Evolutionary conservation across 75 land plant species (phyloP).

Genomic region (Picea sitchensis): DNA sequence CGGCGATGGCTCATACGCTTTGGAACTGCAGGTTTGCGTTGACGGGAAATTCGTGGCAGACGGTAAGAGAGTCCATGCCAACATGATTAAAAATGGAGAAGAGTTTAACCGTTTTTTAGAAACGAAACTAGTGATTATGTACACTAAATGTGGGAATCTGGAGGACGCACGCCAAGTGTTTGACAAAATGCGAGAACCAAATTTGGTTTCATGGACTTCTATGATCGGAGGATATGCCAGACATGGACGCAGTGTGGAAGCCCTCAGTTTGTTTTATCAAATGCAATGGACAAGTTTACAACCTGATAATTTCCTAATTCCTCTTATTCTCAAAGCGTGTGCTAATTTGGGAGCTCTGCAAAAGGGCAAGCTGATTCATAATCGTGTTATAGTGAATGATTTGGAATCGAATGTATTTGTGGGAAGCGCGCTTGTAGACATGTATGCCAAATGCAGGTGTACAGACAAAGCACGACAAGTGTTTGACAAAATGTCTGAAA

Average conservation of each 20-base stretch:
- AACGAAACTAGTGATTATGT: slow-evolving; percentile 57
- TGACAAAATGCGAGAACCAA: slow-evolving; percentile 8
- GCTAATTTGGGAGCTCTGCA: neutral
- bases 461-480: slow-evolving; percentile 6
- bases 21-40: neutral
- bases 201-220: slow-evolving; percentile 32
- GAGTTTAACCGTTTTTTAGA: slow-evolving; percentile 1
- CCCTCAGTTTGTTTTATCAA: neutral
- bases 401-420: slow-evolving; percentile 31
- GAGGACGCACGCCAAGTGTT: slow-evolving; percentile 46
- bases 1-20: no score
- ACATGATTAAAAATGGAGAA: neutral
- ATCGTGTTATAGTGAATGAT: slow-evolving; percentile 9
- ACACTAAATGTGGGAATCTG: slow-evolving; percentile 46
- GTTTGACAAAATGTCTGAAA: slow-evolving; percentile 26
- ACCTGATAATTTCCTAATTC: neutral
- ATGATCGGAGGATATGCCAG: slow-evolving; percentile 48
- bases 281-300: neutral
- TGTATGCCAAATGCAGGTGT: neutral
- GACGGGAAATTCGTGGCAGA: neutral
- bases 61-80: neutral
- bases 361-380: slow-evolving; percentile 19
- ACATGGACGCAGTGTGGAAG: slow-evolving; percentile 17
- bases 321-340: neutral
- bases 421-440: slow-evolving; percentile 47